Percentiles rank a stretch among this genome's conserved stretches.
Evolutionary conservation across 169 alveolate genomes (phyloP).

Genomic region (Babesia gibsoni): DNA sequence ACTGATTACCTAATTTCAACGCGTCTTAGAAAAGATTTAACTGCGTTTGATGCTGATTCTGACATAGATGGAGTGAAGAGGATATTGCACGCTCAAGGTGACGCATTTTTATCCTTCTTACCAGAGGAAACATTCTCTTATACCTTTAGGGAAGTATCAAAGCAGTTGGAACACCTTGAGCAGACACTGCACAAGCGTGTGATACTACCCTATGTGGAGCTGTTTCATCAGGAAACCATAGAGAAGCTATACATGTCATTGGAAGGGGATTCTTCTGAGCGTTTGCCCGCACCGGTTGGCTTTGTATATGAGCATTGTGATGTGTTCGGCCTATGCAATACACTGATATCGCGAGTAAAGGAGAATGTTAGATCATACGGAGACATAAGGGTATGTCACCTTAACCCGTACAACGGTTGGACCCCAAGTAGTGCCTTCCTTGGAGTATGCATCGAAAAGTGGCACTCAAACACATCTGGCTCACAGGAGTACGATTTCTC

Average conservation of each 20-base stretch:
- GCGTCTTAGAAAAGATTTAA: neutral
- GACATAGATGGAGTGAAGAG: neutral
- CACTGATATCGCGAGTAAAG: neutral
- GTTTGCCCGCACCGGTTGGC: neutral
- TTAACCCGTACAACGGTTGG: constrained; percentile 59
- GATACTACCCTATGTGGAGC: constrained; percentile 19
- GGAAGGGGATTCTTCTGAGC: neutral
- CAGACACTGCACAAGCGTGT: neutral
- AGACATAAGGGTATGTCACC: constrained; percentile 1
- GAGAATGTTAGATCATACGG: neutral
- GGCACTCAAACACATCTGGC: no score
- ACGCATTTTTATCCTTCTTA: neutral
- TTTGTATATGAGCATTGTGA: neutral
- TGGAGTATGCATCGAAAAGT: constrained; percentile 6
- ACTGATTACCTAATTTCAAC: constrained; percentile 5
- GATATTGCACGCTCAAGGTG: neutral
- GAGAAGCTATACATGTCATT: constrained; percentile 3
- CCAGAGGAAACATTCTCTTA: neutral
- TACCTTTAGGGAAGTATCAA: neutral
- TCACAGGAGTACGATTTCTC: no score
- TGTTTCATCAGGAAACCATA: neutral
- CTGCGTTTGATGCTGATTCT: neutral
- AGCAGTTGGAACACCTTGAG: neutral
- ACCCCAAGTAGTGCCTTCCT: constrained; percentile 44
- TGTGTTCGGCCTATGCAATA: neutral